These are phyloP conservation scores for Chenopodium quinoa DNA, from an alignment of 148 eudicot species.

Conservation along the genomic window DNA sequence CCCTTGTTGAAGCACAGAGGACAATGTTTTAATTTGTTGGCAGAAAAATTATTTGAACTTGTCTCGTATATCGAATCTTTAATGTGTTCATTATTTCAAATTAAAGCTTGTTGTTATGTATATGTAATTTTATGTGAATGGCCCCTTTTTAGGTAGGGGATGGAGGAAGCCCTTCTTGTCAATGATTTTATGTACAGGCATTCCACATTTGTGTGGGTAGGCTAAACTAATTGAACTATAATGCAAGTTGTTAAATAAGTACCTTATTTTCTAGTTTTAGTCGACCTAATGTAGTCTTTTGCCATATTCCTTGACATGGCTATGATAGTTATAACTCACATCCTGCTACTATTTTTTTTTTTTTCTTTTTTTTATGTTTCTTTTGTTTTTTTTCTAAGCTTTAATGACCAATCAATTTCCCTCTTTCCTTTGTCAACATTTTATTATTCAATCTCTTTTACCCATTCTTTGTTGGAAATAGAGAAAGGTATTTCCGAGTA, in stretches of 20 bases:
- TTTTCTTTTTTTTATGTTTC: too few relatives aligned
- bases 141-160: conserved; percentile 1
- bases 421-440: background rate
- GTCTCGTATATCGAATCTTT: conserved; percentile 14
- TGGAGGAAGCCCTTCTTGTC: conserved; percentile 1
- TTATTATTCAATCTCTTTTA: background rate
- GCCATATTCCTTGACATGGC: conserved; percentile 3
- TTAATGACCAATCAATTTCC: conserved; percentile 2
- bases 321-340: background rate
- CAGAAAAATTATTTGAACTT: conserved; percentile 6
- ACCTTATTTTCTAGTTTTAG: conserved; percentile 6
- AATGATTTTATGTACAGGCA: conserved; percentile 17
- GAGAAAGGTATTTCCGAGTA: background rate
- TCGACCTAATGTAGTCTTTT: background rate
- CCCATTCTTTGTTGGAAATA: conserved; percentile 3
- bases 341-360: conserved; percentile 9
- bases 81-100: background rate
- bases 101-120: background rate
- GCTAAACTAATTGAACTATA: background rate
- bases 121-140: conserved; percentile 13
- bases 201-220: background rate
- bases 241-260: conserved; percentile 12
- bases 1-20: conserved; percentile 12
- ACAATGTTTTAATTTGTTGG: background rate
- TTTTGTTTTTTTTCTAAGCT: background rate